Evolutionary conservation across 495 filamentous ascomycete genomes (phyloP).

Genomic region (Annulohypoxylon nitens): DNA sequence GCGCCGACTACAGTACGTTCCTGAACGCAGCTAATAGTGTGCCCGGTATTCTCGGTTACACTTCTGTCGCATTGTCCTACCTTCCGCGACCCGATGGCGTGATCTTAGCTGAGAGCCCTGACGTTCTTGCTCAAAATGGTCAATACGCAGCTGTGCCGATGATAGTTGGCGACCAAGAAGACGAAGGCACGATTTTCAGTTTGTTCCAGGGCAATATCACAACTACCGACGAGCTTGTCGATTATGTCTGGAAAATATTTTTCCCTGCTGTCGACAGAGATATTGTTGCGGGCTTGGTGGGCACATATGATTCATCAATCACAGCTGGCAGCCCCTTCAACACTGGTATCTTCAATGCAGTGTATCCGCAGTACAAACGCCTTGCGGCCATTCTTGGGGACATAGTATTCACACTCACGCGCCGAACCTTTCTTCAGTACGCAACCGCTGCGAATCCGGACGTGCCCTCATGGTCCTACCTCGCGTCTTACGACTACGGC

Average conservation of each 20-base stretch:
- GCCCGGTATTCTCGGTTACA: slow-evolving; percentile 72
- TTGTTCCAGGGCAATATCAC: slow-evolving; percentile 75
- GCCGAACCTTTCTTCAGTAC: slow-evolving; percentile 67
- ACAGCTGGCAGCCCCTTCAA: slow-evolving; percentile 73
- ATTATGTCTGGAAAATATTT: slow-evolving; percentile 70
- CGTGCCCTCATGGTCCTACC: slow-evolving; percentile 78
- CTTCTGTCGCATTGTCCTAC: slow-evolving; percentile 72
- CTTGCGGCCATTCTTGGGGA: slow-evolving; percentile 82
- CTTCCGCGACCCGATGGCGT: slow-evolving; percentile 74
- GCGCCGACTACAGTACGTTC: slow-evolving; percentile 69
- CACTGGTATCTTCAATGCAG: slow-evolving; percentile 71
- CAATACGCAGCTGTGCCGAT: slow-evolving; percentile 70
- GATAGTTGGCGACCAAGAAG: slow-evolving; percentile 71
- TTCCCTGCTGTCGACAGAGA: slow-evolving; percentile 64
- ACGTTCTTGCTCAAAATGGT: slow-evolving; percentile 61
- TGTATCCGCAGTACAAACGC: slow-evolving; percentile 82
- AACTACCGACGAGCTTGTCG: slow-evolving; percentile 65
- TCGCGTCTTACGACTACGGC: slow-evolving; percentile 74
- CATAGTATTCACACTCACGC: slow-evolving; percentile 72
- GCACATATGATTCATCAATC: slow-evolving; percentile 65
- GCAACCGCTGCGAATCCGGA: slow-evolving; percentile 60
- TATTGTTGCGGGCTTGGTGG: slow-evolving; percentile 66
- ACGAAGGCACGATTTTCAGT: slow-evolving; percentile 71
- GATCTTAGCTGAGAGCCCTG: slow-evolving; percentile 67
- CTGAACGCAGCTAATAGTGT: slow-evolving; percentile 76